phyloP scores from a whole-genome alignment of 208 protist genomes.

The Leishmania gerbilli region DNA sequence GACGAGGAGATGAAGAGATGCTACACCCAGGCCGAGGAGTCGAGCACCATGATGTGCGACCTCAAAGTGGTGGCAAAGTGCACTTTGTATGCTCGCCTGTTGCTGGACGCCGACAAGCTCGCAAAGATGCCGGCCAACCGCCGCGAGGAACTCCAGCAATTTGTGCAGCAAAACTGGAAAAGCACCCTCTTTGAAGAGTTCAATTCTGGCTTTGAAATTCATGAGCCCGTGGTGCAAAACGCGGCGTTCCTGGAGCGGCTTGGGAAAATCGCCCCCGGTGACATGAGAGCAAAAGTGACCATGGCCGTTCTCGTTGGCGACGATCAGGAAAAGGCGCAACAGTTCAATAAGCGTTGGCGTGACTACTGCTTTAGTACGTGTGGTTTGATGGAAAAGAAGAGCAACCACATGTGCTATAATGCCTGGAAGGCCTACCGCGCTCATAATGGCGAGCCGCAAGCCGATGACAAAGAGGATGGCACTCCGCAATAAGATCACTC shows the following conservation, averaged over 20 bases:
- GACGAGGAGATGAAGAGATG: conserved; percentile 36
- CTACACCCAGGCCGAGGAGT: conserved; percentile 23
- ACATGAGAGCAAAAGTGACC: conserved; percentile 24
- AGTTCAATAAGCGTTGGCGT: conserved; percentile 36
- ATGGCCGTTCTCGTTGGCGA: conserved; percentile 26
- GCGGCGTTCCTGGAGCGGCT: conserved; percentile 24
- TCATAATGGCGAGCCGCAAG: neutral
- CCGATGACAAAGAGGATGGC: neutral
- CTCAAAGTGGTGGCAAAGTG: conserved; percentile 23
- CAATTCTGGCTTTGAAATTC: conserved; percentile 10
- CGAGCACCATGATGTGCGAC: neutral
- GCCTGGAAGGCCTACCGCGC: conserved; percentile 21
- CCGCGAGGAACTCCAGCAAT: conserved; percentile 26
- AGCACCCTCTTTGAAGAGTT: conserved; percentile 32
- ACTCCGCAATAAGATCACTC: neutral
- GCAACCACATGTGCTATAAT: conserved; percentile 30
- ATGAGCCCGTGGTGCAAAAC: conserved; percentile 14
- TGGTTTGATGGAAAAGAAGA: conserved; percentile 36
- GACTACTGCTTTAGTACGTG: conserved; percentile 30
- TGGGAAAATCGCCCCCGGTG: conserved; percentile 26
- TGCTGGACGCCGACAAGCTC: conserved; percentile 21
- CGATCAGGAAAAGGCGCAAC: conserved; percentile 32
- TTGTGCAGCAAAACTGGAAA: conserved; percentile 33
- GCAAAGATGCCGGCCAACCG: conserved; percentile 18
- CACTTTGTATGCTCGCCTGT: conserved; percentile 37